Base-by-base conservation (phyloP, 2,329 filamentous ascomycete species). In the Colletotrichum sansevieriae region DNA sequence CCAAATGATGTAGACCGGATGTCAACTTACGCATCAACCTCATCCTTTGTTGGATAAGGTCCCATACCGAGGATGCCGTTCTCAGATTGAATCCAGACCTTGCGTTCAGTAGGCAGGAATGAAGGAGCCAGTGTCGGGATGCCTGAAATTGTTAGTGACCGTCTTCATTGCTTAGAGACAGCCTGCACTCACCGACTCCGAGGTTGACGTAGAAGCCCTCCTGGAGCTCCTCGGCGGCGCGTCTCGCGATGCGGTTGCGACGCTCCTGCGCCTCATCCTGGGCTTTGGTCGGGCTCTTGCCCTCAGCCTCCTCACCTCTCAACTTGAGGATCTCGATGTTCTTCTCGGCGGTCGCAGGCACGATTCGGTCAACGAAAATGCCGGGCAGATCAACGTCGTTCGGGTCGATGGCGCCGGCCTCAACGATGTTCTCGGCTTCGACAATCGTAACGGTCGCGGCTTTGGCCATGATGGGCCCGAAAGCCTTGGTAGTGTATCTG, bases 1-100 rank as follows among this genome's bases (percentile, higher is more conserved):
- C 11, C 18, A 10, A 54, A 33, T 37, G 29, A 41, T 18, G 12
- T n/a, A n/a, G 15, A n/a, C 8, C 6, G 8, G 43, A 9, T 46
- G 43, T 4, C 15, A 11, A 61, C 66, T 60, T 25, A 69, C 74
- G 91, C 82, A 76, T 96, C 93, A 56, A 93, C 87, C 70, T 92
- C 84, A 1, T 89, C 89, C 70, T 89, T 87, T 1, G 88, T 89
- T 2, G 93, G 93, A 78, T 96, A 95, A 1, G 92, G 87, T 0
- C 93, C 93, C 83, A 97, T 94, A 49, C 93, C 93, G 1, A 97
- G 79, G 65, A 97, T 91, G 11, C 93, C 93, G 78, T 97, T 97
- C 81, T 97, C 93, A 0, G 91, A 93, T 78, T 97, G 93, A 49
- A 97, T 87, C 88, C 93, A 94, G 35, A 97, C 93, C 69, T 91